A percentile compares a stretch with the other conserved stretches of the same genome.
Conservation (phyloP, 768 basidiomycete genomes). For the Thelephora ganbajun region DNA sequence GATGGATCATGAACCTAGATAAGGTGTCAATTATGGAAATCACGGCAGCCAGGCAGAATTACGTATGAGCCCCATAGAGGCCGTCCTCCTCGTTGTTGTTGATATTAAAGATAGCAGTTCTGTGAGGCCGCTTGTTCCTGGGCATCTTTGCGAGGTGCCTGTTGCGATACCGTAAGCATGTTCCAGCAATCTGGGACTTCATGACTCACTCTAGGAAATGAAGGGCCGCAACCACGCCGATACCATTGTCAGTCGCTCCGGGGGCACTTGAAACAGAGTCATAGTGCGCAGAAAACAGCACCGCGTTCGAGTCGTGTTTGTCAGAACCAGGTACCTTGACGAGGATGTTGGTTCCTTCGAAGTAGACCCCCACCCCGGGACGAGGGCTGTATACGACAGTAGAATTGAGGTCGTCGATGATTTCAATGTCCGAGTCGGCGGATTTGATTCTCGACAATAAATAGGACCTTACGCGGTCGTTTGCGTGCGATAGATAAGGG, state of each 20-base stretch:
- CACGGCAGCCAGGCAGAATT: constrained; percentile 12
- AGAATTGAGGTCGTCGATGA: constrained; percentile 35
- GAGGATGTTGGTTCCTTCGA: constrained; percentile 55
- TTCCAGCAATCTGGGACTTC: neutral
- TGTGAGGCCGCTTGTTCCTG: constrained; percentile 18
- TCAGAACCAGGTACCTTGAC: constrained; percentile 48
- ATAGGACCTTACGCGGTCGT: constrained; percentile 50
- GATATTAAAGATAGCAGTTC: constrained; percentile 68
- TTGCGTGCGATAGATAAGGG: constrained; percentile 67
- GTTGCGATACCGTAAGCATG: too few species aligned
- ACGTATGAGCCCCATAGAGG: constrained; percentile 60
- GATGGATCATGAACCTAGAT: constrained; percentile 53
- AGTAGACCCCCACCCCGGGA: constrained; percentile 25
- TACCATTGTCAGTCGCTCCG: constrained; percentile 70
- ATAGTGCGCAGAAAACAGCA: constrained; percentile 71
- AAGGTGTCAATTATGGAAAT: neutral
- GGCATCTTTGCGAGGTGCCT: constrained; percentile 20
- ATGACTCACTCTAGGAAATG: constrained; percentile 35
- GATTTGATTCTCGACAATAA: constrained; percentile 38
- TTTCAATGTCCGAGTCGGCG: constrained; percentile 34
- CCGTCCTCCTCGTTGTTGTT: constrained; percentile 81
- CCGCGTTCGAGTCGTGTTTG: constrained; percentile 19
- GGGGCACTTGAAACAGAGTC: constrained; percentile 67
- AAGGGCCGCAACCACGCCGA: constrained; percentile 52
- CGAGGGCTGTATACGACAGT: constrained; percentile 28